Percentiles rank a stretch among this genome's conserved stretches.
Conservation (phyloP, 2,329 filamentous ascomycete species). For the Pseudogymnoascus sp. region DNA sequence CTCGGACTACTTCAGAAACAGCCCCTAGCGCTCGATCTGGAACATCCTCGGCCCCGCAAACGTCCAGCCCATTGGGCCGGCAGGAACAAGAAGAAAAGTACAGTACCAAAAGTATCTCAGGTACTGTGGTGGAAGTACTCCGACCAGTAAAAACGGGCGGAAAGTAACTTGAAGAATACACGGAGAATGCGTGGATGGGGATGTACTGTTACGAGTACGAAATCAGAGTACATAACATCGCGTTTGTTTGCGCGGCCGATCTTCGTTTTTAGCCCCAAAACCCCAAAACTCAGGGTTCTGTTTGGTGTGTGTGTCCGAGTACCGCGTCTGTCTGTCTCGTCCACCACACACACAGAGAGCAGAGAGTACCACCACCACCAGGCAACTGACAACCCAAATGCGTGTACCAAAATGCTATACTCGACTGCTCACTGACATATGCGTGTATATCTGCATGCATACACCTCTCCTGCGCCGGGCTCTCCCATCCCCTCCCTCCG, state of each 20-base stretch:
- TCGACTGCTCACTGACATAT: neutral
- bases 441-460: neutral
- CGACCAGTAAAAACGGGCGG: neutral
- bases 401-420: too few relatives aligned
- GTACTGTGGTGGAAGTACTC: neutral
- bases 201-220: neutral
- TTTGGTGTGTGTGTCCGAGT: too few relatives aligned
- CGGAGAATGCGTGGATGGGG: too few relatives aligned
- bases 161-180: neutral
- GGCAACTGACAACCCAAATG: too few relatives aligned
- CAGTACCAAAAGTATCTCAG: too few relatives aligned
- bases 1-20: neutral
- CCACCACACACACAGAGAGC: too few relatives aligned
- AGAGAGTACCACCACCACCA: too few relatives aligned
- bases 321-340: neutral
- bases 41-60: neutral
- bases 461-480: neutral
- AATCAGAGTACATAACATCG: neutral
- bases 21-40: neutral
- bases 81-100: neutral
- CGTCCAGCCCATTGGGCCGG: neutral
- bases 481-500: neutral
- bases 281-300: neutral
- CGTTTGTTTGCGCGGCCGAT: neutral
- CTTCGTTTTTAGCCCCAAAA: neutral